A percentile compares a stretch with the other conserved stretches of the same genome.
phyloP scores from a whole-genome alignment of 495 filamentous ascomycete species.

The Trichoderma virens region DNA sequence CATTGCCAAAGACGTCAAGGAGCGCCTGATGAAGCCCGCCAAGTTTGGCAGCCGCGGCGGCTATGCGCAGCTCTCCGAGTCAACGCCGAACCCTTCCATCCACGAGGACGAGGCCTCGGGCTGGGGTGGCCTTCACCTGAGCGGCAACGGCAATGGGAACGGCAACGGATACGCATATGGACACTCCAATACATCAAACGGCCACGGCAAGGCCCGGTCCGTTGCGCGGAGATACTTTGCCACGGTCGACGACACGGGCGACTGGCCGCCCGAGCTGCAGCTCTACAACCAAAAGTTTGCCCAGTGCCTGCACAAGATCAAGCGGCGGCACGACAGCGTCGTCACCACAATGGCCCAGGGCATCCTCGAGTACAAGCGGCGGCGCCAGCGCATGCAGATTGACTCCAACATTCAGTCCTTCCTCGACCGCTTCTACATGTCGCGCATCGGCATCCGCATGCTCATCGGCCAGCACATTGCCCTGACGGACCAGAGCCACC shows the following conservation, averaged over 20 bases:
- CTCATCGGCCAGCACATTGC: conserved; percentile 97
- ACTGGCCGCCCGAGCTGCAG: conserved; percentile 92
- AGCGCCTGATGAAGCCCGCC: conserved; percentile 67
- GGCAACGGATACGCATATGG: conserved; percentile 44
- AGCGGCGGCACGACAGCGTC: conserved; percentile 91
- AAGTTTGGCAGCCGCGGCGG: conserved; percentile 48
- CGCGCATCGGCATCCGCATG: conserved; percentile 98
- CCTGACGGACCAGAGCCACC: conserved; percentile 82
- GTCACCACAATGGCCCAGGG: conserved; percentile 94
- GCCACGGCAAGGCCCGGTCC: conserved; percentile 40
- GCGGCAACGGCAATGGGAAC: conserved; percentile 42
- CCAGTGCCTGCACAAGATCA: conserved; percentile 80
- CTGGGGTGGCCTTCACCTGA: conserved; percentile 44
- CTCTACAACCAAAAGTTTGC: conserved; percentile 91
- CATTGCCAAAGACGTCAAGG: conserved; percentile 67
- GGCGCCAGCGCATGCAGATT: conserved; percentile 94
- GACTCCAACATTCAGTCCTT: conserved; percentile 94
- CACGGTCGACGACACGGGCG: conserved; percentile 74
- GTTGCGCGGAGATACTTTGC: conserved; percentile 75
- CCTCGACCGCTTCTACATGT: conserved; percentile 99
- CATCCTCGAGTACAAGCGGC: conserved; percentile 95
- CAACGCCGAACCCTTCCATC: conserved; percentile 84
- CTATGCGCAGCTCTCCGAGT: conserved; percentile 65
- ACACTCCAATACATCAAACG: conserved; percentile 39
- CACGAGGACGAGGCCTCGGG: conserved; percentile 81